These are phyloP conservation scores for Suillus discolor DNA, from an alignment of 768 basidiomycete species.

Conservation along the genomic window DNA sequence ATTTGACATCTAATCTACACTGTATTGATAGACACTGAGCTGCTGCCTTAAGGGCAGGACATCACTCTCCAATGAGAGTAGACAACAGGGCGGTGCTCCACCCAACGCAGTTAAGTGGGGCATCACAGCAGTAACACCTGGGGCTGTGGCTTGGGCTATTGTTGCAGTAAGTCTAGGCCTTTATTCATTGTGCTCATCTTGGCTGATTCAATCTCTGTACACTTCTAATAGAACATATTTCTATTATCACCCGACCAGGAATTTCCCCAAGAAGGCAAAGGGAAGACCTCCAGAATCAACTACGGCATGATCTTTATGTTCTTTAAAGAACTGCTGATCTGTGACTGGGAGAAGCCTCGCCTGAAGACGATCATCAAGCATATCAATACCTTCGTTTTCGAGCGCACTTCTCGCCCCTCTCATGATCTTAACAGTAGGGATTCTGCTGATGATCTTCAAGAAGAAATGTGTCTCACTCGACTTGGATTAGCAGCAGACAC, in stretches of 20 bases:
- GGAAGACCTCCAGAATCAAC: neutral
- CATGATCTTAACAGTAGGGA: neutral
- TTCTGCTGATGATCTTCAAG: neutral
- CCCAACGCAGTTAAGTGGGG: conserved; percentile 1
- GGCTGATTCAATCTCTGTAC: neutral
- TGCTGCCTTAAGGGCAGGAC: neutral
- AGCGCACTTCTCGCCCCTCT: neutral
- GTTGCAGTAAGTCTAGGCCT: neutral
- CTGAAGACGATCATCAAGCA: neutral
- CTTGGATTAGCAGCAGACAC: neutral
- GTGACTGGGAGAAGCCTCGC: neutral
- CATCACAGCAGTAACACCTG: conserved; percentile 2
- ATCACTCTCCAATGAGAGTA: neutral
- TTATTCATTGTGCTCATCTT: neutral
- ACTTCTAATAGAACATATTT: conserved; percentile 3
- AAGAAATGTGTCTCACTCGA: neutral
- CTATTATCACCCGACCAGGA: conserved; percentile 2
- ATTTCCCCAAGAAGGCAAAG: conserved; percentile 6
- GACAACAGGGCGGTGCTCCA: neutral
- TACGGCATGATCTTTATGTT: neutral
- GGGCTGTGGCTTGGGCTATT: conserved; percentile 6
- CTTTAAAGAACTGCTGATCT: conserved; percentile 4
- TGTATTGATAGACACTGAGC: neutral
- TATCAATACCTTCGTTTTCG: conserved; percentile 5
- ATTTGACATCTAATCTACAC: neutral